These are phyloP conservation scores for Aspergillus kassunensis DNA, from an alignment of 495 filamentous ascomycete species.

Conservation along the genomic window DNA sequence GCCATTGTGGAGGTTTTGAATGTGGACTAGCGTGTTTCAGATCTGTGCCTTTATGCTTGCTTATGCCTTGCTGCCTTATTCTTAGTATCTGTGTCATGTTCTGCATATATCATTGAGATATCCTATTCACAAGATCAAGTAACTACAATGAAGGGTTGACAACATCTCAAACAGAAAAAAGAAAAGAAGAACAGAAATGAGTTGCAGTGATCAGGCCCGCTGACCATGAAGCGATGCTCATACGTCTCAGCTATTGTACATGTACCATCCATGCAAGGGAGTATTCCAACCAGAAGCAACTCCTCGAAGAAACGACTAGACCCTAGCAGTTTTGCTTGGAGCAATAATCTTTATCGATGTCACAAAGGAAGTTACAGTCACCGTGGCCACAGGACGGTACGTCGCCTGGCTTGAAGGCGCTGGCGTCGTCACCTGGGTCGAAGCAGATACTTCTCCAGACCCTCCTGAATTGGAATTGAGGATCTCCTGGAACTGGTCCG, in stretches of 20 bases:
- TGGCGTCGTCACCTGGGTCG: not conserved
- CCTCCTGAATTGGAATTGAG: not conserved
- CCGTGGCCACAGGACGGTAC: conserved; percentile 1
- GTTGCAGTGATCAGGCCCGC: conserved; percentile 4
- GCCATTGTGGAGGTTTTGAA: conserved; percentile 22
- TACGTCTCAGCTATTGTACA: not conserved
- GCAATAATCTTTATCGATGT: conserved; percentile 20
- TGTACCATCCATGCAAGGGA: not conserved
- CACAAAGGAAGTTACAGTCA: conserved; percentile 18
- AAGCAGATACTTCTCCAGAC: not conserved
- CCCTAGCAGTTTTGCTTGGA: conserved; percentile 7
- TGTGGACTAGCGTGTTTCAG: conserved; percentile 36
- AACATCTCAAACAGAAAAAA: no score
- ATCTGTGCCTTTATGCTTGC: no score
- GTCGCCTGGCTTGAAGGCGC: not conserved
- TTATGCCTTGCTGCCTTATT: not conserved
- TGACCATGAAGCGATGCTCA: not conserved
- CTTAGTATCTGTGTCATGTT: no score
- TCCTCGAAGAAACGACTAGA: not conserved
- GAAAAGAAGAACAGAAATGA: not conserved
- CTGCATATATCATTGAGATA: no score
- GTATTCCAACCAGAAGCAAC: not conserved
- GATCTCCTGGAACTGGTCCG: conserved; percentile 31
- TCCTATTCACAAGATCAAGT: no score
- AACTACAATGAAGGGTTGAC: no score